Evolutionary conservation across 192 early-diverging fungal genomes (phyloP), one percentile per base, ranked within the genome.

Genomic region (Coemansia sp.): DNA sequence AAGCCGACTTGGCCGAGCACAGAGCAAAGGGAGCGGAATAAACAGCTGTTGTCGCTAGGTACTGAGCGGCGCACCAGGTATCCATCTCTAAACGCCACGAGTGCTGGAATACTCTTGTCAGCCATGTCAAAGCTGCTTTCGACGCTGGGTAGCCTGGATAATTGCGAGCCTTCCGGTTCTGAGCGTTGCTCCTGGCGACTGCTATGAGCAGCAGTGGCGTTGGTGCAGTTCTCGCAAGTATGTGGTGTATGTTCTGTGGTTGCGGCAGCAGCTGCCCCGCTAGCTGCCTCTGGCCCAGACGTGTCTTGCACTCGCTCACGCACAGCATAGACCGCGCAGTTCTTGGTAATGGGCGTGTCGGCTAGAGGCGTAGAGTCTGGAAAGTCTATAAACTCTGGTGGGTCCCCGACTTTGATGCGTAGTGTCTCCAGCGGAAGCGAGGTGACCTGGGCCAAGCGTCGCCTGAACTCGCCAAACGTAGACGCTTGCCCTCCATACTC

Each of bases 41-140:
- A 70, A 33, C 88, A 89, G 71, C 74, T 84, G 76, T 87, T 84
- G 78, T 89, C 84, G 65, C 87, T 70, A 26, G 80, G 67, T 39
- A 83, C 73, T 2, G 10, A 40, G 24, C 77, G 73, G 10, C 66
- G 45, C 10, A 79, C 71, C 9, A 84, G 48, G 45, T 68, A 74
- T 0, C 76, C 68, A 18, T 63, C 59, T 1, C 63, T 63, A 20
- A 71, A 34, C 34, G 38, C 34, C 10, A 67, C 66, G 8, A 33
- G 38, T 20, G 38, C 55, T n/a, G 18, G 26, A 28, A 10, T 55
- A 6, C 31, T 26, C 51, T 8, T n/a, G 51, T 33, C 51, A 16
- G 5, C 53, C 20, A 8, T 40, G 8, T 55, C 20, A 34, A 18
- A 14, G 34, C 50, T 38, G 18, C 26, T 3, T 10, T 35, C 35